Evolutionary conservation across 176 grass and related monocot species (phyloP), one percentile per base, ranked within the genome.

Genomic region (Aegilops longissima): DNA sequence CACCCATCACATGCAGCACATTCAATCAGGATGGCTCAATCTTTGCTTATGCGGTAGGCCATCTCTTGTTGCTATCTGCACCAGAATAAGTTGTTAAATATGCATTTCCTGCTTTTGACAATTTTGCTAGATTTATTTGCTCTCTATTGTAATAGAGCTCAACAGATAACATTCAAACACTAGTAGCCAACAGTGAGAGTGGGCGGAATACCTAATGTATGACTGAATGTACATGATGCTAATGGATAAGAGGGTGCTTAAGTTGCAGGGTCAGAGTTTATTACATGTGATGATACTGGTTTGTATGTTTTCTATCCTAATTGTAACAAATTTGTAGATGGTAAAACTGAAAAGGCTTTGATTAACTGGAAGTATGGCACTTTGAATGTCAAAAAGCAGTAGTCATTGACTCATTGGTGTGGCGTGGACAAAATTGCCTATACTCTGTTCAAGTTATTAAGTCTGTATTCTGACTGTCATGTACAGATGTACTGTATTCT

Each of bases 11-110:
- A 25, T 98, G 93, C 93, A 92, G 93, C 82, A 71, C 93, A 71
- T 98, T 95, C 89, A 98, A 95, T 89, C 89, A 93, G 67, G 96
- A 98, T 76, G 96, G 96, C 44, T 95, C 96, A 80, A 93, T 98
- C 81, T 95, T 79, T 92, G 96, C 96, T 45, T 98, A 98, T 86
- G 91, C 93, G 27, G 96, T 98, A 81, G 59, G 93, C 83, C 34
- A n/a, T 83, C 36, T 80, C 8, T 76, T 87, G 65, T 76, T 90
- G 31, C 25, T 65, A 62, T 84, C 11, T 69, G 38, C 63, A 80
- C 14, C n/a, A 42, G 47, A 81, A 36, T 69, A 79, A 70, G 14
- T 65, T 11, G 33, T 61, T 62, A 58, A 17, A 90, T 73, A 56
- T 12, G 2, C 23, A 64, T 58, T 18, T 18, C 33, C 23, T 79